These are phyloP conservation scores for Rhodomyrtus psidioides DNA, from an alignment of 441 rosid genomes.

Conservation along the genomic window DNA sequence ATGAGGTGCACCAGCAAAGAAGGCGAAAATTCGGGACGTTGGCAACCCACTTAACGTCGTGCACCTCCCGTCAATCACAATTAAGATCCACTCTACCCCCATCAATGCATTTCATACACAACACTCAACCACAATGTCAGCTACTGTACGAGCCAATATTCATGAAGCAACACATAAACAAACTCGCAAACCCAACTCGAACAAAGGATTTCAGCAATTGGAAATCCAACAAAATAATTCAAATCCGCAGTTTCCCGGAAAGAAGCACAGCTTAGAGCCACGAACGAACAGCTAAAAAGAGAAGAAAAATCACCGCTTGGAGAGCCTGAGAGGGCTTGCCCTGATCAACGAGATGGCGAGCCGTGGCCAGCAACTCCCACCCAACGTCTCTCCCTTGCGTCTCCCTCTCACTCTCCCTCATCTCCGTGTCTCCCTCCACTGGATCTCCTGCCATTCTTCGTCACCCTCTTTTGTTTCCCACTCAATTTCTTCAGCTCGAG, in stretches of 20 bases:
- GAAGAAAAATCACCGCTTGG: constrained; percentile 50
- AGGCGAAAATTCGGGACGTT: background rate
- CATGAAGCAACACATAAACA: background rate
- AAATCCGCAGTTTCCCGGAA: background rate
- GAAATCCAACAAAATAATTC: background rate
- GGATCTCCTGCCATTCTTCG: background rate
- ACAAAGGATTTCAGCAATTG: background rate
- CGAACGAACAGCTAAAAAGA: background rate
- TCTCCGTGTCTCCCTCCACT: constrained; percentile 21
- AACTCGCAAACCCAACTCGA: background rate
- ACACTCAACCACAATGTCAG: background rate
- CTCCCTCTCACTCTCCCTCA: constrained; percentile 37
- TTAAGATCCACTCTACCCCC: background rate
- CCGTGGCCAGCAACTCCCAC: constrained; percentile 48
- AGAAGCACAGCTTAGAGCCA: background rate
- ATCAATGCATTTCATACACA: background rate
- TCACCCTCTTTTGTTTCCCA: background rate
- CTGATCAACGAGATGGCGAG: constrained; percentile 62
- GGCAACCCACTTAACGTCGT: background rate
- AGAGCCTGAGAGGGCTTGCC: constrained; percentile 92
- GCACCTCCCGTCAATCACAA: background rate
- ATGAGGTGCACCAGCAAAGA: background rate
- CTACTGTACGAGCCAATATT: background rate
- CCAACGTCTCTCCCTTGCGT: constrained; percentile 11
- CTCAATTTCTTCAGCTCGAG: background rate